phyloP scores from a whole-genome alignment of 345 rosid species.

The Euphorbia peplus region DNA sequence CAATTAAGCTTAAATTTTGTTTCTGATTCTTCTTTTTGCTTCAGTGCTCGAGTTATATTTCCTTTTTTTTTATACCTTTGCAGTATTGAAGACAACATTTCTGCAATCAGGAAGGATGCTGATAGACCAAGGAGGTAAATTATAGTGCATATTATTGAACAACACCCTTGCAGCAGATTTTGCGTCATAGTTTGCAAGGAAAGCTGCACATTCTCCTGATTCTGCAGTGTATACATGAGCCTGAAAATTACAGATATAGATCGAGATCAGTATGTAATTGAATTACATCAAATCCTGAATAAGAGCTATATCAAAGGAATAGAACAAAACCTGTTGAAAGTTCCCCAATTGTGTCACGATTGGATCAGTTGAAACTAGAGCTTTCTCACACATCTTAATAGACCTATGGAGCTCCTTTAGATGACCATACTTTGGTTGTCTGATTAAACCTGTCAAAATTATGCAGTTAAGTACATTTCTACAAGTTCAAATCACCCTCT shows the following conservation, averaged over 20 bases:
- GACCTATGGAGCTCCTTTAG: slow-evolving; percentile 94
- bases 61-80: slow-evolving; percentile 53
- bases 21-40: not conserved
- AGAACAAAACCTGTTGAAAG: slow-evolving; percentile 68
- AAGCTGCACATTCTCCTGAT: slow-evolving; percentile 90
- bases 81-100: slow-evolving; percentile 92
- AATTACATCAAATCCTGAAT: slow-evolving; percentile 8
- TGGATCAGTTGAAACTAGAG: slow-evolving; percentile 82
- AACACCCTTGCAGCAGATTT: slow-evolving; percentile 72
- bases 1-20: not conserved
- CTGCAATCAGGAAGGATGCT: slow-evolving; percentile 98
- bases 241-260: slow-evolving; percentile 36
- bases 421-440: slow-evolving; percentile 97
- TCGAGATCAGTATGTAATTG: slow-evolving; percentile 18
- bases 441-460: slow-evolving; percentile 60
- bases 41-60: not conserved
- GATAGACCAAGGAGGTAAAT: slow-evolving; percentile 98
- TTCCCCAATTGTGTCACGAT: slow-evolving; percentile 73
- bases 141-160: slow-evolving; percentile 95
- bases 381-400: slow-evolving; percentile 86
- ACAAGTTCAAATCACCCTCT: not conserved
- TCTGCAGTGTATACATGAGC: slow-evolving; percentile 77
- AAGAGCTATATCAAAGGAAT: not conserved
- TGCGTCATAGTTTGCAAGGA: slow-evolving; percentile 88
- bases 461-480: not conserved